Percentiles rank a stretch among this genome's conserved stretches.
phyloP scores from a whole-genome alignment of 768 basidiomycete species.

The Serendipita sp. region DNA sequence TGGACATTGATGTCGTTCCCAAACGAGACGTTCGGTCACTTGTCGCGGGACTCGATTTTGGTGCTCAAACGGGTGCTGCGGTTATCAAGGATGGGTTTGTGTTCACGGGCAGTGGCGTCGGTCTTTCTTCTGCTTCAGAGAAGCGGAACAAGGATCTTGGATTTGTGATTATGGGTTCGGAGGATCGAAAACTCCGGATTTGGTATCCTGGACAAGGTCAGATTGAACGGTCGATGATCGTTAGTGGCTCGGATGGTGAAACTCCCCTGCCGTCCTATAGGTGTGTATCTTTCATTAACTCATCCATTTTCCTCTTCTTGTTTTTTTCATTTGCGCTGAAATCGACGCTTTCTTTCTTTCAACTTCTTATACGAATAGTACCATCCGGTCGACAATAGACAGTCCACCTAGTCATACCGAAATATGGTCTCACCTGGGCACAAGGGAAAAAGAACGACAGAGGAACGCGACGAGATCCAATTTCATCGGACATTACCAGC shows the following conservation, averaged over 20 bases:
- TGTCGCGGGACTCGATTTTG: conserved; percentile 62
- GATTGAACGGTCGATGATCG: conserved; percentile 54
- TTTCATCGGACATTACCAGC: conserved; percentile 66
- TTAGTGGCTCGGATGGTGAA: conserved; percentile 68
- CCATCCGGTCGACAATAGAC: conserved; percentile 25
- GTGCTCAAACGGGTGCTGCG: conserved; percentile 30
- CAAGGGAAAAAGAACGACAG: conserved; percentile 10
- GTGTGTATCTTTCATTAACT: conserved; percentile 25
- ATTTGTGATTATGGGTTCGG: conserved; percentile 77
- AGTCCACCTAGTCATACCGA: conserved; percentile 34
- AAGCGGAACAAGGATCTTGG: conserved; percentile 25
- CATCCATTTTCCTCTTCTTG: background rate
- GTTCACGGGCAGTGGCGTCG: conserved; percentile 10
- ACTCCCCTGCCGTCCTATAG: conserved; percentile 63
- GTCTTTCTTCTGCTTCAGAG: conserved; percentile 10
- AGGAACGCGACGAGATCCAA: conserved; percentile 36
- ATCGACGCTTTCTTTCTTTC: too few species aligned
- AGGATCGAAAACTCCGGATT: conserved; percentile 71
- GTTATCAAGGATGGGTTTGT: conserved; percentile 3
- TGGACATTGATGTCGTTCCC: conserved; percentile 26
- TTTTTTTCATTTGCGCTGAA: too few species aligned
- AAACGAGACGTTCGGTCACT: conserved; percentile 55
- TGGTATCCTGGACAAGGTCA: conserved; percentile 59
- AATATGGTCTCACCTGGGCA: conserved; percentile 10
- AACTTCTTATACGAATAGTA: too few species aligned